Conservation (phyloP, 192 early-diverging fungal species). For the Coemansia sp. region DNA sequence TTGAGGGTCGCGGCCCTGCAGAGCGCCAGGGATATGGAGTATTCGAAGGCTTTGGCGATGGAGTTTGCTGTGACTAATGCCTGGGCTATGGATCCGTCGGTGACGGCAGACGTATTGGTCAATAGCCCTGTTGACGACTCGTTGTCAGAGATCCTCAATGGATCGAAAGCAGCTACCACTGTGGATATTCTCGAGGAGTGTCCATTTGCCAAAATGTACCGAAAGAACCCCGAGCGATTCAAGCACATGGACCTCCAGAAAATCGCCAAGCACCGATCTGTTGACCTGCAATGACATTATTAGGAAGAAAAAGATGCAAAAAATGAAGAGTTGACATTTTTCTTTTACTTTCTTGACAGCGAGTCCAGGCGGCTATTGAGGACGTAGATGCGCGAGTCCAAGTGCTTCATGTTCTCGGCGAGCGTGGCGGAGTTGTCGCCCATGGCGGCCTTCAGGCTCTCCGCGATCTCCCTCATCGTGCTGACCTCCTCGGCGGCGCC, state of each 20-base stretch:
- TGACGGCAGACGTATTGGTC: neutral
- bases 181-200: constrained; percentile 35
- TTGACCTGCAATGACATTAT: constrained; percentile 16
- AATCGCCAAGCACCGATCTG: constrained; percentile 22
- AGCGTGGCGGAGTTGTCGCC: constrained; percentile 61
- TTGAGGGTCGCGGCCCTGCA: constrained; percentile 31
- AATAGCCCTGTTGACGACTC: neutral
- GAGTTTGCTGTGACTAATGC: constrained; percentile 21
- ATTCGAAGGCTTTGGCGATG: constrained; percentile 27
- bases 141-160: neutral
- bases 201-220: constrained; percentile 52
- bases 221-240: constrained; percentile 40
- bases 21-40: constrained; percentile 13
- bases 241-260: constrained; percentile 32
- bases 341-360: constrained; percentile 5
- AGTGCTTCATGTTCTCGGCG: constrained; percentile 61
- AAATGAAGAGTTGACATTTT: neutral
- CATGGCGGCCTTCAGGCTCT: constrained; percentile 57
- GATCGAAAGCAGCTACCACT: neutral
- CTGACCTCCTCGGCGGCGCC: constrained; percentile 67
- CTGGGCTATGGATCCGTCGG: constrained; percentile 8
- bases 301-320: constrained; percentile 2
- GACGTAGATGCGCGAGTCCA: constrained; percentile 66
- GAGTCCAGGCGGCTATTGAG: constrained; percentile 59
- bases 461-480: constrained; percentile 60